Evolutionary conservation across 2,329 filamentous ascomycete species (phyloP).

Genomic region (Setomelanomma holmii): DNA sequence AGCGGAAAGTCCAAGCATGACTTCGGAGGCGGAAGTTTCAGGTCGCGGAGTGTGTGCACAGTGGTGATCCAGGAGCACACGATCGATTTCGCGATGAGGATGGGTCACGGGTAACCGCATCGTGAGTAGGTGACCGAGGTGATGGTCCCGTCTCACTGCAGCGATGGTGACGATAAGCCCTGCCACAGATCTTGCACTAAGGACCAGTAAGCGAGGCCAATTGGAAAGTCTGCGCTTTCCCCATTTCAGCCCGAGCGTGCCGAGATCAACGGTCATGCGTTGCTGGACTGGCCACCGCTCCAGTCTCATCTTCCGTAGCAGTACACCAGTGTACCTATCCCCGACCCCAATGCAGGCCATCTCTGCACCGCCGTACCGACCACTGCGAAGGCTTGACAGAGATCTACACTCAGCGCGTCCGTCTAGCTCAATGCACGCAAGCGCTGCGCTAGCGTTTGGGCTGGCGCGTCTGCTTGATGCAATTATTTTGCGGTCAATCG

Average conservation of each 20-base stretch:
- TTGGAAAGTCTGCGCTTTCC: neutral
- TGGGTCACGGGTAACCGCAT: neutral
- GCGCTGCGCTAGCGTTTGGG: conserved; percentile 6
- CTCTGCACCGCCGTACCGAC: neutral
- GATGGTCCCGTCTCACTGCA: neutral
- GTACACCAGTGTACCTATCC: neutral
- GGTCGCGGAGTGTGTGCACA: neutral
- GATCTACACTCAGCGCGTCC: neutral
- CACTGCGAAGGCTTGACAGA: neutral
- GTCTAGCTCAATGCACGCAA: conserved; percentile 3
- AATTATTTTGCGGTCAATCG: neutral
- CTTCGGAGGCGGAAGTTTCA: conserved; percentile 3
- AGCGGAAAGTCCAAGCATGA: neutral
- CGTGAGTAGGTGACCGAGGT: neutral
- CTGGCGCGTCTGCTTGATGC: neutral
- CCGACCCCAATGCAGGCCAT: conserved; percentile 1
- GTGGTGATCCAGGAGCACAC: neutral
- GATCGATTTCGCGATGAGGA: conserved; percentile 1
- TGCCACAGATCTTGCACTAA: neutral
- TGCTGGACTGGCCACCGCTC: neutral
- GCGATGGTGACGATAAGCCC: neutral
- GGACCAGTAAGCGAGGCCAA: neutral
- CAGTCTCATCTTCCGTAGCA: neutral
- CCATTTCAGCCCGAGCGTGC: neutral
- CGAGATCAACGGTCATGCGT: conserved; percentile 1